phyloP scores from a whole-genome alignment of 31 red algal genomes.

The Odonthalia washingtoniensis region DNA sequence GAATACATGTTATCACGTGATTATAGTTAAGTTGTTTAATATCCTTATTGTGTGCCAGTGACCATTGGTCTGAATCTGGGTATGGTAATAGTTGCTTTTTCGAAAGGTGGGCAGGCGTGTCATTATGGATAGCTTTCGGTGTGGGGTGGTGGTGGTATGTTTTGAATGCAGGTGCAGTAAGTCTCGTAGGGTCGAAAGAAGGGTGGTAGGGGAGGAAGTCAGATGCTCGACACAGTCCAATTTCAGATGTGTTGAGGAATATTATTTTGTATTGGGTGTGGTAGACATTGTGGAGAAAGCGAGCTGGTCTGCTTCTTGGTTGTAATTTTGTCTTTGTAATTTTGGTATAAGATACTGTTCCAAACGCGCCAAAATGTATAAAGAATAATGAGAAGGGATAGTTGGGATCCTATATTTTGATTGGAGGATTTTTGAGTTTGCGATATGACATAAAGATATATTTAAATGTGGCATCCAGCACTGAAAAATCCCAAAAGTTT shows the following conservation, averaged over 20 bases:
- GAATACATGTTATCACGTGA: background rate
- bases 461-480: background rate
- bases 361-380: background rate
- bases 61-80: background rate
- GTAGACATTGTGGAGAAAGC: background rate
- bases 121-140: background rate
- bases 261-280: background rate
- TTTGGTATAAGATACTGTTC: background rate
- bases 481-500: background rate
- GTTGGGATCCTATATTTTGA: background rate
- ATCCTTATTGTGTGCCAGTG: too few species aligned
- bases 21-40: slow-evolving; percentile 1
- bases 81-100: background rate
- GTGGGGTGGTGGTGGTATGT: background rate
- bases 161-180: background rate
- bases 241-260: background rate
- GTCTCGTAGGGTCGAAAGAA: background rate
- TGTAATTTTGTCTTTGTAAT: background rate
- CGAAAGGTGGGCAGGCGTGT: background rate
- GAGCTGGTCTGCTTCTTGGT: too few species aligned
- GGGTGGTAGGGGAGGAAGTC: background rate
- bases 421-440: too few species aligned
- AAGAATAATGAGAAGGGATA: background rate
- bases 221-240: background rate
- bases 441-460: background rate